A percentile compares a stretch with the other conserved stretches of the same genome.
phyloP scores from a whole-genome alignment of 164 flowering plant genomes.

The Aristolochia contorta region DNA sequence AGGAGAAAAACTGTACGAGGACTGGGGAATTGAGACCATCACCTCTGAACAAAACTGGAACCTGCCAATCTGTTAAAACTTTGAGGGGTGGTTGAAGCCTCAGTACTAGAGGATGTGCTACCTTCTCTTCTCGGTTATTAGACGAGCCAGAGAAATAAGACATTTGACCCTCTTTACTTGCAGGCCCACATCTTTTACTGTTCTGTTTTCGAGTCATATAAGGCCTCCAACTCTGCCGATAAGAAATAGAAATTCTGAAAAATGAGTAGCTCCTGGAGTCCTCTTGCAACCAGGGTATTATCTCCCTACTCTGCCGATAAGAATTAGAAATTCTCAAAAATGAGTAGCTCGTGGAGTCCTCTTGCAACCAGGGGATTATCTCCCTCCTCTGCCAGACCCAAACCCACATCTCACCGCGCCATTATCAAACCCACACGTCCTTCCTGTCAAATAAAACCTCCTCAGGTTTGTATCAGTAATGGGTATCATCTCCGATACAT shows the following conservation, averaged over 20 bases:
- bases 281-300: too few relatives aligned
- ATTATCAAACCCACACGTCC: constrained; percentile 15
- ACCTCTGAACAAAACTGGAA: background rate
- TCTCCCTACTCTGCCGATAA: constrained; percentile 20
- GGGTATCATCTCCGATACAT: too few relatives aligned
- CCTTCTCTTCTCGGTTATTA: constrained; percentile 21
- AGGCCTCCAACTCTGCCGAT: too few relatives aligned
- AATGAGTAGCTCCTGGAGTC: too few relatives aligned
- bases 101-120: constrained; percentile 3
- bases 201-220: too few relatives aligned
- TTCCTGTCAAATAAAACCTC: constrained; percentile 7
- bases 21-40: background rate
- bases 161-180: too few relatives aligned
- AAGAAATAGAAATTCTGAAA: too few relatives aligned
- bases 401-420: constrained; percentile 14
- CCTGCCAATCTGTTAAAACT: too few relatives aligned
- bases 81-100: too few relatives aligned
- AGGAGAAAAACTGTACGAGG: background rate
- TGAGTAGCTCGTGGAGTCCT: constrained; percentile 34
- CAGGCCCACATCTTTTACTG: too few relatives aligned
- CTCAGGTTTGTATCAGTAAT: constrained; percentile 15
- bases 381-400: constrained; percentile 11
- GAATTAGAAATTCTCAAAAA: constrained; percentile 15
- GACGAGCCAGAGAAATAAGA: too few relatives aligned
- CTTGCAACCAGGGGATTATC: constrained; percentile 34